Base-by-base conservation (phyloP, 371 early-diverging fungal species). In the Lichtheimia ornata region DNA sequence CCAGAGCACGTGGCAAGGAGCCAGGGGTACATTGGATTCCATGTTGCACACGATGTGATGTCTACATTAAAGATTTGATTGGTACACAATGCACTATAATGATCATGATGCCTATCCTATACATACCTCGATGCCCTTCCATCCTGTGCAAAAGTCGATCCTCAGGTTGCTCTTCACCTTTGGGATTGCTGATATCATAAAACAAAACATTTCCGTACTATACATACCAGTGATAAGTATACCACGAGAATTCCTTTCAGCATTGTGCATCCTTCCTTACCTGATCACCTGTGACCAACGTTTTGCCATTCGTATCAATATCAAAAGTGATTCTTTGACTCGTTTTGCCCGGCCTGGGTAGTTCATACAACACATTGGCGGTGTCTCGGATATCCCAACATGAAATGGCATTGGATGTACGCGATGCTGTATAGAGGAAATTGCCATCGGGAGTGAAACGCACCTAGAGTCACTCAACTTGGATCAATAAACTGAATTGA, bases 351-450 rank as follows among this genome's bases (percentile, higher is more conserved):
- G 70, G 66, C 6, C 91, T 68, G 13, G 76, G 71, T 12, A 85
- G 58, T 14, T 76, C 70, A 54, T 71, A 79, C 27, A 89, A 54
- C 0, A 84, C 67, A 20, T 86, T 75, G 6, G 82, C 84, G 6
- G 89, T 82, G 50, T 89, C 79, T 9, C 91, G 81, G 42, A 89
- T 83, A 73, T 91, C 91, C 90, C 91, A 89, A 59, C 87, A 87
- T 1, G 73, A 63, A 15, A 91, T 84, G 13, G 20, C 54, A 28
- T 85, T 62, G 5, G 82, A 65, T 50, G 81, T 79, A 17, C 91
- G 79, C 5, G 85, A 84, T 7, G 83, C 85, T 0, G 86, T 76
- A 58, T 80, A 91, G 18, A 91, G 66, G 25, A 79, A 76, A 2
- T 61, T 55, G 0, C 90, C 90, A 64, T 88, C 86, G 0, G 74